These are phyloP conservation scores for Teunomyces lycoperdinae DNA, from an alignment of 805 yeast genomes.

Conservation along the genomic window DNA sequence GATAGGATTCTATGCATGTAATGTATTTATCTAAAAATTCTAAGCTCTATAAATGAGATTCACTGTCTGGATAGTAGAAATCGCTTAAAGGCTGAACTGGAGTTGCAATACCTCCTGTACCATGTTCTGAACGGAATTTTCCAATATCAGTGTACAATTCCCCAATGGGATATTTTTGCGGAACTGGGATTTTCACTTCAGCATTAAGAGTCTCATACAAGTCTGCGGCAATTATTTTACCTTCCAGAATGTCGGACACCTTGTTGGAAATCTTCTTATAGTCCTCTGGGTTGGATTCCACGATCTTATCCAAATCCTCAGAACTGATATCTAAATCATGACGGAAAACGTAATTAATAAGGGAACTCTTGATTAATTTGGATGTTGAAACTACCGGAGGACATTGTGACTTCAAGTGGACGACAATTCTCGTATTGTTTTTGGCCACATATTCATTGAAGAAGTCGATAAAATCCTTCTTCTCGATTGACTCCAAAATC, in stretches of 20 bases:
- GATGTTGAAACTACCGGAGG: slow-evolving; percentile 15
- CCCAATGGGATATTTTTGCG: slow-evolving; percentile 50
- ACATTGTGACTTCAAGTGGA: slow-evolving; percentile 54
- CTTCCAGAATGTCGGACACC: slow-evolving; percentile 22
- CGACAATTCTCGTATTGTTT: slow-evolving; percentile 17
- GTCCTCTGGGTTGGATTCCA: slow-evolving; percentile 11
- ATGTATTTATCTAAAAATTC: background rate
- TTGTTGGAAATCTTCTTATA: slow-evolving; percentile 13
- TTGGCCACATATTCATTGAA: slow-evolving; percentile 43
- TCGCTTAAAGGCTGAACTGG: slow-evolving; percentile 39
- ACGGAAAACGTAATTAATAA: slow-evolving; percentile 24
- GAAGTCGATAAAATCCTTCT: slow-evolving; percentile 55
- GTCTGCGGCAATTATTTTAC: slow-evolving; percentile 13
- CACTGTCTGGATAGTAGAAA: slow-evolving; percentile 21
- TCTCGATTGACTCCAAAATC: slow-evolving; percentile 49
- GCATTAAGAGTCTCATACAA: slow-evolving; percentile 15
- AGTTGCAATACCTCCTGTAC: slow-evolving; percentile 58
- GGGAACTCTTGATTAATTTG: slow-evolving; percentile 24
- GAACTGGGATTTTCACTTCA: slow-evolving; percentile 25
- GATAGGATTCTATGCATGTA: too few relatives aligned
- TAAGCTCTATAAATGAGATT: slow-evolving; percentile 15
- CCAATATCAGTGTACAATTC: slow-evolving; percentile 42
- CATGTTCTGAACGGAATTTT: slow-evolving; percentile 53
- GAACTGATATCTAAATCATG: slow-evolving; percentile 20
- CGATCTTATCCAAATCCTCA: slow-evolving; percentile 21